Percentiles rank a stretch among this genome's conserved stretches.
These are phyloP conservation scores for Stemphylium beticola DNA, from an alignment of 2,329 filamentous ascomycete genomes.

Conservation along the genomic window DNA sequence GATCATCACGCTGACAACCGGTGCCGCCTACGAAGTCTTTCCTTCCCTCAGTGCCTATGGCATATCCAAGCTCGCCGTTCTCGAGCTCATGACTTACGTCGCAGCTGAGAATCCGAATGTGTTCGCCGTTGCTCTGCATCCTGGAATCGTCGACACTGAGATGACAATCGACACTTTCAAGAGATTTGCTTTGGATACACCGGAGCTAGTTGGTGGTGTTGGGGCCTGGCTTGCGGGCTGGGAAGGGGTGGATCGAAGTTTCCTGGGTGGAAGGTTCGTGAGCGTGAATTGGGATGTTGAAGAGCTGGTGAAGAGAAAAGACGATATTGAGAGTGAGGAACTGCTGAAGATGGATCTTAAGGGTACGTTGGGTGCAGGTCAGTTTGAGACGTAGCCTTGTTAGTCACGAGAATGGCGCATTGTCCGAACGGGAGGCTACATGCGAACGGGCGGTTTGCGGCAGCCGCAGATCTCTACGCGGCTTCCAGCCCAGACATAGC, in stretches of 20 bases:
- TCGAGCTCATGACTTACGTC: conserved; percentile 27
- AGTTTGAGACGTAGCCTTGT: conserved; percentile 9
- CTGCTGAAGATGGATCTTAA: conserved; percentile 25
- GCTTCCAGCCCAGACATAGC: too few relatives aligned
- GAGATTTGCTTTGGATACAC: conserved; percentile 30
- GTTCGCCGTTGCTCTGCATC: conserved; percentile 25
- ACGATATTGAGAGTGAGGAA: conserved; percentile 20
- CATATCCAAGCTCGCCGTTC: conserved; percentile 25
- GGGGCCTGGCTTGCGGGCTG: conserved; percentile 35
- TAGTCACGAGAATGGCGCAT: too few relatives aligned
- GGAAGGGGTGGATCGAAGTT: conserved; percentile 24
- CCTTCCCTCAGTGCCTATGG: conserved; percentile 23
- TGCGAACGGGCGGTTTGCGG: too few relatives aligned
- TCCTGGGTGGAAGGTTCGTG: conserved; percentile 36
- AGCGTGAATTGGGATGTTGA: conserved; percentile 40
- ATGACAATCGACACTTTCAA: conserved; percentile 19
- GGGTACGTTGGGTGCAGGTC: conserved; percentile 20
- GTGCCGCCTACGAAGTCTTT: conserved; percentile 19
- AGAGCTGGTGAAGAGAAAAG: conserved; percentile 28
- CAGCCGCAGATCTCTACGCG: too few relatives aligned
- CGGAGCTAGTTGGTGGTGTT: conserved; percentile 36
- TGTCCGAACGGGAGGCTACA: too few relatives aligned
- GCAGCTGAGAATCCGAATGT: conserved; percentile 29
- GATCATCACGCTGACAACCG: conserved; percentile 32
- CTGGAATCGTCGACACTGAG: conserved; percentile 21